Base-by-base conservation (phyloP, 1,139 yeast genomes). In the Dujonia santamariae region DNA sequence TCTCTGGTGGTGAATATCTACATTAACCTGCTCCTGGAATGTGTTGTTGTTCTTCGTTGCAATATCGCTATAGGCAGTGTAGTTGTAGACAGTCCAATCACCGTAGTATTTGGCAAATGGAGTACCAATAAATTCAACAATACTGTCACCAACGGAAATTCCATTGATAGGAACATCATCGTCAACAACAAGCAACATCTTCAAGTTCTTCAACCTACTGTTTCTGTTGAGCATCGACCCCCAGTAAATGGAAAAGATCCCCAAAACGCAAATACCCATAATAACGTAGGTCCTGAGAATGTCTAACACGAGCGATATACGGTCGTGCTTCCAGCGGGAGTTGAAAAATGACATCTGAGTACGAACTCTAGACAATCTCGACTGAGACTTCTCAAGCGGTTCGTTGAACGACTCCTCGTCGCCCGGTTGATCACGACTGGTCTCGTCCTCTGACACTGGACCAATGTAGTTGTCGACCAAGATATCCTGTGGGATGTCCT, bases 1-100 rank as follows among this genome's bases (percentile, higher is more conserved):
- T 8, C 53, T 27, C 44, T 72, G 76, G 39, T 67, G 71, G 48
- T 72, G 74, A 4, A 73, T 54, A 36, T 56, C 56, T 14, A 63
- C 44, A 16, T 35, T 32, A 18, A 72, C 45, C 45, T 63, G 71
- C 27, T 52, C 54, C 36, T 42, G 56, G 9, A 55, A 38, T 30
- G 43, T 39, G 35, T 38, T 39, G 31, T 40, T 41, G 28, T 45
- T 44, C 7, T 37, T 31, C 2, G 45, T 48, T 2, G 62, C 62
- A 18, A 36, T 26, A 8, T 34, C 37, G 5, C 22, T 30, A 32
- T 54, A 49, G 12, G 35, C 46, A 2, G 46, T 21, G 26, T 37
- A 37, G 32, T 46, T 38, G 30, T 39, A 44, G 17, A 57, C 36
- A 14, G 44, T 35, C 61, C 61, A 57, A 16, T 43, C 32, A 4